A percentile compares a stretch with the other conserved stretches of the same genome.
Conservation (phyloP, 495 filamentous ascomycete species). For the Podospora fimiseda region DNA sequence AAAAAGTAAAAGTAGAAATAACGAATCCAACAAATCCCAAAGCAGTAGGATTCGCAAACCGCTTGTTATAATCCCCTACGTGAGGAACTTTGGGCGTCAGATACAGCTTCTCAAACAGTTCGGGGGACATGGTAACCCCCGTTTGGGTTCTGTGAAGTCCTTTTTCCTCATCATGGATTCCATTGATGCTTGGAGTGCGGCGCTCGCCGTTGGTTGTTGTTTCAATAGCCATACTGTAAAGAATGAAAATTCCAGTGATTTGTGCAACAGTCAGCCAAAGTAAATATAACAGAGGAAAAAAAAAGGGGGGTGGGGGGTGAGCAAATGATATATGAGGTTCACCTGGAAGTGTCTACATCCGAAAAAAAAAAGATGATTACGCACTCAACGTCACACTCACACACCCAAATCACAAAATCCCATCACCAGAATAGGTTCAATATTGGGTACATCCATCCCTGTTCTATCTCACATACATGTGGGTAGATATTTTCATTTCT, state of each 20-base stretch:
- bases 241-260: too few species aligned
- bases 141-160: conserved; percentile 33
- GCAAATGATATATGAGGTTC: too few species aligned
- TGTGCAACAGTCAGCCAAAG: too few species aligned
- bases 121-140: conserved; percentile 43
- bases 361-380: too few species aligned
- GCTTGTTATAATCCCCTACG: conserved; percentile 40
- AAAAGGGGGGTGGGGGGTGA: too few species aligned
- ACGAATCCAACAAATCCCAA: conserved; percentile 52
- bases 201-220: conserved; percentile 6
- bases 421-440: too few species aligned
- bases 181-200: conserved; percentile 1
- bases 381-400: too few species aligned
- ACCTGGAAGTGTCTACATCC: too few species aligned
- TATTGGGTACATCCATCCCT: too few species aligned
- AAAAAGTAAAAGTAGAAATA: conserved; percentile 41
- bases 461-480: too few species aligned
- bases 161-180: conserved; percentile 31
- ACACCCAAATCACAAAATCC: too few species aligned
- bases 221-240: conserved; percentile 1
- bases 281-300: background rate
- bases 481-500: too few species aligned
- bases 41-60: conserved; percentile 50
- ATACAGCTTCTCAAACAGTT: conserved; percentile 55
- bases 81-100: conserved; percentile 47